Evolutionary conservation across 2,329 filamentous ascomycete species (phyloP).

Genomic region (Fusarium tupiense): DNA sequence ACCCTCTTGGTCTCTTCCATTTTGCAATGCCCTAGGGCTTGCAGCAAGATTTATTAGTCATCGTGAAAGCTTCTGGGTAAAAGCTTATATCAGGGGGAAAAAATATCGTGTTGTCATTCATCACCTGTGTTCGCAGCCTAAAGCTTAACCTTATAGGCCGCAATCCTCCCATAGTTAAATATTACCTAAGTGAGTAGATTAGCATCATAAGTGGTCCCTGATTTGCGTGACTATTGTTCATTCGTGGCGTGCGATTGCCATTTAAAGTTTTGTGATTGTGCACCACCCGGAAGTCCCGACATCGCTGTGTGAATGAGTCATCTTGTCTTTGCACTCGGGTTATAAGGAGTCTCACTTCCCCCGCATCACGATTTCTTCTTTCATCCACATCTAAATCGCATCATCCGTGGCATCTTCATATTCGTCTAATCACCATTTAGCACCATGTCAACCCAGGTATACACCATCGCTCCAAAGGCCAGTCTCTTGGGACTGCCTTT

Average conservation of each 20-base stretch:
- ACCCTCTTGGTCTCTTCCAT: too few species aligned
- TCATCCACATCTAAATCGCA: background rate
- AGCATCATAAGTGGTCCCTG: background rate
- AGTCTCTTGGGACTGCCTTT: background rate
- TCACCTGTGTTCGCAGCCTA: too few species aligned
- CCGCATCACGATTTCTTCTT: background rate
- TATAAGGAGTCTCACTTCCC: background rate
- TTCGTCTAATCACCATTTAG: fast-evolving
- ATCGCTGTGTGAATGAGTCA: background rate
- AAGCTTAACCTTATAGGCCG: too few species aligned
- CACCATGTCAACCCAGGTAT: background rate
- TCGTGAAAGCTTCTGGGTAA: too few species aligned
- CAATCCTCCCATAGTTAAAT: background rate
- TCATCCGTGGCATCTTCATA: background rate
- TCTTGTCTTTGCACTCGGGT: background rate
- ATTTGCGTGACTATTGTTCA: background rate
- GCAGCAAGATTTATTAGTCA: too few species aligned
- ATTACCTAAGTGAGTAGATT: background rate
- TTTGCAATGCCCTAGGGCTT: too few species aligned
- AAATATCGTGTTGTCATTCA: too few species aligned
- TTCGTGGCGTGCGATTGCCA: background rate
- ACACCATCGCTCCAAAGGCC: background rate
- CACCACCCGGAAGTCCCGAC: background rate
- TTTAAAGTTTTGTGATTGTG: background rate
- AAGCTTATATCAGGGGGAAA: too few species aligned